A percentile compares a stretch with the other conserved stretches of the same genome.
phyloP scores from a whole-genome alignment of 139 green algal genomes.

The Chlamydomonas asymmetrica region DNA sequence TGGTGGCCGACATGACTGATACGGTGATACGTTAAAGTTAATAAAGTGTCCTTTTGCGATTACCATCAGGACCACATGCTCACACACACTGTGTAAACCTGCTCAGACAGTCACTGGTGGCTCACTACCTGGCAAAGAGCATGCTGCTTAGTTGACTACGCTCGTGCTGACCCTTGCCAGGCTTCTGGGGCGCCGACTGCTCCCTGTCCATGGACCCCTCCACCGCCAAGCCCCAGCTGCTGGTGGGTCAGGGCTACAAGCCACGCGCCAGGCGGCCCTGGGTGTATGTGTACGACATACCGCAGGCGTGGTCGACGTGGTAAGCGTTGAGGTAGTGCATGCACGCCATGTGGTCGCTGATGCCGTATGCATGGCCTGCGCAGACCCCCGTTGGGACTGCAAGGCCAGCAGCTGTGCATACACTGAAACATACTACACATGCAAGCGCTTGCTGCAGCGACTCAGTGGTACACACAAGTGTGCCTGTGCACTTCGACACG shows the following conservation, averaged over 20 bases:
- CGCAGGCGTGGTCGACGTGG: slow-evolving; percentile 13
- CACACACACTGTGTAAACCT: neutral
- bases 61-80: neutral
- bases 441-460: too few relatives aligned
- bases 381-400: too few relatives aligned
- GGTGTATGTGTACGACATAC: slow-evolving; percentile 43
- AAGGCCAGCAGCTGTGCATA: too few relatives aligned
- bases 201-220: slow-evolving; percentile 16
- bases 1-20: too few relatives aligned
- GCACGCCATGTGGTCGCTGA: too few relatives aligned
- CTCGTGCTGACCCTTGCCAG: neutral
- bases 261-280: slow-evolving; percentile 28
- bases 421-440: too few relatives aligned
- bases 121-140: neutral
- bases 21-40: neutral
- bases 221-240: slow-evolving; percentile 5
- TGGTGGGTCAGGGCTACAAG: slow-evolving; percentile 11
- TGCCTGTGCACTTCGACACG: too few relatives aligned
- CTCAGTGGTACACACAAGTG: too few relatives aligned
- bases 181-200: slow-evolving; percentile 25
- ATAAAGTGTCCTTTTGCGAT: neutral
- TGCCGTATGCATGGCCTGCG: too few relatives aligned
- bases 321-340: too few relatives aligned
- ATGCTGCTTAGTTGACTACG: neutral
- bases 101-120: neutral